Base-by-base conservation (phyloP, 306 rosid species). In the Luffa aegyptiaca region DNA sequence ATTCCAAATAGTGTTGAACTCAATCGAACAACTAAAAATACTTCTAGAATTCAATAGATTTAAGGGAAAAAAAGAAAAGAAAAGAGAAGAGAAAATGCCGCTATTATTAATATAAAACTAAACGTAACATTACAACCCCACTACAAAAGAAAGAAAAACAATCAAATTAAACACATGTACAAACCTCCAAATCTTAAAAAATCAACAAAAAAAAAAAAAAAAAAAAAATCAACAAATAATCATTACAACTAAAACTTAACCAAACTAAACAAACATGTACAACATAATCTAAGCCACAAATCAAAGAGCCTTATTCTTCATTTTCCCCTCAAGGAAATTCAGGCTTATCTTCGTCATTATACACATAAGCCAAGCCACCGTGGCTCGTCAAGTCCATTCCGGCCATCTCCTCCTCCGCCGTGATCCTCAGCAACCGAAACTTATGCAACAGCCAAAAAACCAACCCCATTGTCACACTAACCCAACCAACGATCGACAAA, bases 331-430 rank as follows among this genome's bases (percentile, higher is more conserved):
- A 73, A 49, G 8, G 12, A 37, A 26, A 26, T 26, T 13, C 35
- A 41, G 21, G 58, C 63, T 80, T 75, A 0, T 49, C 36, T 6
- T 65, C 82, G 3, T 84, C 84, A 33, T 44, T 45, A 81, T 82
- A 86, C 13, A 61, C 86, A 80, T 90, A 90, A 9, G 91, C 91
- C 77, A 85, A 73, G 18, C 88, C 89, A 5, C 91, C 93, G 78
- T 88, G 93, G 51, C 90, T 84, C 8, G 91, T 87, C 80, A 88
- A 8, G 51, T 90, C 93, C 93, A 88, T 79, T 16, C 91, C 90
- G 2, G 87, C 89, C 87, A 83, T 81, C 65, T 88, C 93, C 51
- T 86, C 90, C 3, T 90, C 92, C 12, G 79, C 6, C 4, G 87
- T 79, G 20, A 31, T 86, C 81, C 93, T 85, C 51, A 86, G 41